Evolutionary conservation across 768 basidiomycete genomes (phyloP).

Genomic region (Leccinum variicolor): DNA sequence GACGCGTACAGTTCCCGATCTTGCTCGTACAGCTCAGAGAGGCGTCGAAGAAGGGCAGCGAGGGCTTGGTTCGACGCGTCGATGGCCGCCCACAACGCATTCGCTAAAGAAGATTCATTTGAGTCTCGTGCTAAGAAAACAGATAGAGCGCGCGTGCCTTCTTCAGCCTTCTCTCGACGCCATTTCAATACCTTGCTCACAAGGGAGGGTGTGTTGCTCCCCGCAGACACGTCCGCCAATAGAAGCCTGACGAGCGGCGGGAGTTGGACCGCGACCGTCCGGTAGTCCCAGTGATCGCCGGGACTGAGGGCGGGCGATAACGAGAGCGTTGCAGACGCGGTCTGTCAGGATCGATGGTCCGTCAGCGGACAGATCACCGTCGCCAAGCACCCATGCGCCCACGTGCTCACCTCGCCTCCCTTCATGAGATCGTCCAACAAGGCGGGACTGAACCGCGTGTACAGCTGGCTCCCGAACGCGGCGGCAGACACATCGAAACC

Average conservation of each 20-base stretch:
- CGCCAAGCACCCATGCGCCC: background rate
- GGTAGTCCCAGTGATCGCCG: slow-evolving; percentile 62
- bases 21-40: slow-evolving; percentile 47
- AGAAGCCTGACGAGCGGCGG: slow-evolving; percentile 83
- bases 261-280: slow-evolving; percentile 67
- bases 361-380: slow-evolving; percentile 1
- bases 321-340: slow-evolving; percentile 5
- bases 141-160: slow-evolving; percentile 39
- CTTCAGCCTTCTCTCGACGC: slow-evolving; percentile 61
- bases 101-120: slow-evolving; percentile 37
- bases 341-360: slow-evolving; percentile 8
- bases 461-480: slow-evolving; percentile 91
- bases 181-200: slow-evolving; percentile 90
- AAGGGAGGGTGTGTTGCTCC: slow-evolving; percentile 92
- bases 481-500: slow-evolving; percentile 97
- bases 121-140: background rate
- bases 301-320: slow-evolving; percentile 63
- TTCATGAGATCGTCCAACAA: slow-evolving; percentile 29
- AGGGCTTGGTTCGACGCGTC: slow-evolving; percentile 61
- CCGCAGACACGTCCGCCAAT: slow-evolving; percentile 94
- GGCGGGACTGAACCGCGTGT: slow-evolving; percentile 79
- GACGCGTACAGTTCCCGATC: slow-evolving; percentile 51
- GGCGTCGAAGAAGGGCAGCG: slow-evolving; percentile 46
- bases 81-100: slow-evolving; percentile 62
- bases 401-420: slow-evolving; percentile 19